A percentile compares a stretch with the other conserved stretches of the same genome.
Evolutionary conservation across 1,139 yeast species (phyloP).

Genomic region (Geotrichum europaeum): DNA sequence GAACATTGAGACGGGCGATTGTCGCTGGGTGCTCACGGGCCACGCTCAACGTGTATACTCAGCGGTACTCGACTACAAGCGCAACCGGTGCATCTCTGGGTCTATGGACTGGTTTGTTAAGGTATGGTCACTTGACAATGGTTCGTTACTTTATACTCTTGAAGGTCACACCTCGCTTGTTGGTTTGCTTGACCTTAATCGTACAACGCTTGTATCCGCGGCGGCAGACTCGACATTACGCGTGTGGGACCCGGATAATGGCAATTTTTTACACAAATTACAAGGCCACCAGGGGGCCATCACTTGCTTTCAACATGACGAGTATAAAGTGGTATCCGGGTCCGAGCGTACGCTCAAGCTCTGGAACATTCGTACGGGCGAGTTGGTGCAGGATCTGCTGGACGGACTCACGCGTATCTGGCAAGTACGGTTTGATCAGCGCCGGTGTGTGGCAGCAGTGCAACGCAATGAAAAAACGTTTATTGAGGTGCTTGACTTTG

Average conservation of each 20-base stretch:
- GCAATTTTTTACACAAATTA: conserved; percentile 60
- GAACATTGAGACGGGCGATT: conserved; percentile 41
- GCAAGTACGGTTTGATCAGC: conserved; percentile 86
- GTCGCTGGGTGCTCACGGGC: conserved; percentile 70
- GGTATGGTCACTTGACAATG: conserved; percentile 83
- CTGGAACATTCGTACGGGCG: conserved; percentile 81
- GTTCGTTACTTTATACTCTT: conserved; percentile 56
- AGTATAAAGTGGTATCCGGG: conserved; percentile 79
- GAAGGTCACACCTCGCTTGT: conserved; percentile 88
- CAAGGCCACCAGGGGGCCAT: conserved; percentile 86
- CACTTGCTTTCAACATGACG: conserved; percentile 89
- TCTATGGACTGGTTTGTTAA: conserved; percentile 85
- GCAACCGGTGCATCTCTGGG: conserved; percentile 83
- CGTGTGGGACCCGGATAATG: conserved; percentile 85
- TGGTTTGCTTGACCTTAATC: conserved; percentile 74
- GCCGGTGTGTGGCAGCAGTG: conserved; percentile 91
- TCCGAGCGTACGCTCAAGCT: conserved; percentile 74
- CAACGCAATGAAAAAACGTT: conserved; percentile 61
- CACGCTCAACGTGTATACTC: conserved; percentile 85
- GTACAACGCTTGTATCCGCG: conserved; percentile 78
- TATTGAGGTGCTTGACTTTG: conserved; percentile 83
- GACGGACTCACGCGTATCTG: conserved; percentile 78
- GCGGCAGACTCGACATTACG: conserved; percentile 92
- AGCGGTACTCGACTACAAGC: conserved; percentile 69
- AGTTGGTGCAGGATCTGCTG: conserved; percentile 65